phyloP scores from a whole-genome alignment of 768 basidiomycete genomes.

The Rhodotorula graminis region DNA sequence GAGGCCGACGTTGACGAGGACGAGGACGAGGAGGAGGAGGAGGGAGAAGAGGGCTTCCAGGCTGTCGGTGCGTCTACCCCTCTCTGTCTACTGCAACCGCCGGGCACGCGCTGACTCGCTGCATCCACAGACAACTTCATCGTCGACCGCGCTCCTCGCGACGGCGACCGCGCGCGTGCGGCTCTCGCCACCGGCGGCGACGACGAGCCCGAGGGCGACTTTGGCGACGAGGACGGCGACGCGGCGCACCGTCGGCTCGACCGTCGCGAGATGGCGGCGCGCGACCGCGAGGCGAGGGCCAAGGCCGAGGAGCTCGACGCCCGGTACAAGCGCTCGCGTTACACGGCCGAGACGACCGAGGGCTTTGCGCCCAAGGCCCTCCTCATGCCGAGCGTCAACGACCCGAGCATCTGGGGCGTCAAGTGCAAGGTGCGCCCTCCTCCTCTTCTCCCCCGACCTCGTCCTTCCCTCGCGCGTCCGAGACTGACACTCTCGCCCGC shows the following conservation, averaged over 20 bases:
- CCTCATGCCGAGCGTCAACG: conserved; percentile 93
- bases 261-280: conserved; percentile 43
- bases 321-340: conserved; percentile 61
- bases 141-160: conserved; percentile 48
- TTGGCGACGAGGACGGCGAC: conserved; percentile 48
- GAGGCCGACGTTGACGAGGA: conserved; percentile 96
- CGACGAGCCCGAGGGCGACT: conserved; percentile 52
- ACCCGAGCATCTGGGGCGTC: conserved; percentile 93
- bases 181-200: conserved; percentile 78
- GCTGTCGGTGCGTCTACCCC: conserved; percentile 38
- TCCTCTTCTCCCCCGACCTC: no score
- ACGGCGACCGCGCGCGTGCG: conserved; percentile 84
- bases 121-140: conserved; percentile 47
- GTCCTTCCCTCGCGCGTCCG: no score
- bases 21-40: conserved; percentile 88
- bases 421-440: conserved; percentile 67
- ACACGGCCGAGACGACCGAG: conserved; percentile 55
- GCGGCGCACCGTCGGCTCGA: conserved; percentile 44
- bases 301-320: conserved; percentile 49
- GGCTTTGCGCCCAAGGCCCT: conserved; percentile 87
- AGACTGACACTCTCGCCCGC: not conserved
- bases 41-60: conserved; percentile 50
- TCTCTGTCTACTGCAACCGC: not conserved
- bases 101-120: not conserved
- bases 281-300: conserved; percentile 59